Evolutionary conservation across 2,329 filamentous ascomycete species (phyloP), one percentile per base, ranked within the genome.

Genomic region (Aspergillus pseudoviridinutans): DNA sequence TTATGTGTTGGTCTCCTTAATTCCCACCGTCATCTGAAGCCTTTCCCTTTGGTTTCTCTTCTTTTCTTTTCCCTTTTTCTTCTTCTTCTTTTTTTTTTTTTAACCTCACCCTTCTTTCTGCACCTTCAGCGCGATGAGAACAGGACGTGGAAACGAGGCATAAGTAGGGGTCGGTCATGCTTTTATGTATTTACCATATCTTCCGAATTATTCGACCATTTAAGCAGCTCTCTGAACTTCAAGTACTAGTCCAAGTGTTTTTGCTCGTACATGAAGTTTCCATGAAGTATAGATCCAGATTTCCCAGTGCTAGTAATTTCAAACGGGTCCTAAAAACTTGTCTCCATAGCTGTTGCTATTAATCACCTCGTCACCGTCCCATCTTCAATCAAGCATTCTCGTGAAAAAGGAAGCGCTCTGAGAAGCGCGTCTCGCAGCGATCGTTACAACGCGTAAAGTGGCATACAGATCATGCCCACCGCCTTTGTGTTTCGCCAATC

Each of bases 161-260:
- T 54, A 59, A 56, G 58, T 54, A 53, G 53, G 50, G 51, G 51
- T 46, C 42, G 42, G 54, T 58, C 55, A 47, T 50, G 51, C 51
- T 55, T 60, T 62, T 60, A 61, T 58, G 54, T 58, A 56, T 62
- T 51, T 64, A 60, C 67, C 68, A 64, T 71, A 66, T 63, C 66
- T 58, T 68, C 25, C 10, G 12, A 25, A 24, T 38, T 14, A 38
- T 38, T 29, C 28, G 28, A 38, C 5, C 14, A 38, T 17, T 38
- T 14, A 17, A 38, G 32, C 58, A 38, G 32, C 58, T 69, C 63
- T 38, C 64, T 57, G 64, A 62, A 38, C 32, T 7, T 38, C 14
- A 14, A 14, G 32, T 35, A 35, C 32, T n/a, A 38, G 32, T 17
- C 5, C 32, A 47, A 14, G 22, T 47, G 12, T 24, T 47, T 27